Conservation (phyloP, 2,329 filamentous ascomycete genomes). For the Pseudocercospora ulei region DNA sequence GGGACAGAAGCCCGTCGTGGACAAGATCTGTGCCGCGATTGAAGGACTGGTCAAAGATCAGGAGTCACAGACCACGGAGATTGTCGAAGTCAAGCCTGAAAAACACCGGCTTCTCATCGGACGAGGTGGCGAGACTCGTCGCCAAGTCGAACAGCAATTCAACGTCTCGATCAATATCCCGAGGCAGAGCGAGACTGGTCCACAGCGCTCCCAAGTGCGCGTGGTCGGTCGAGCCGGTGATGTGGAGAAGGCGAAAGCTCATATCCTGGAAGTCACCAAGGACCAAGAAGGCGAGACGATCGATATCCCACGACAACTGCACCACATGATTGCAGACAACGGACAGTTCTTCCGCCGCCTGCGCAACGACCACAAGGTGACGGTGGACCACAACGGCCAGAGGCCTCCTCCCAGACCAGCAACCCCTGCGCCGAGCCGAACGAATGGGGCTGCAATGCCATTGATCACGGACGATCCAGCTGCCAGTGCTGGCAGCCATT, state of each 20-base stretch:
- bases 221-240: conserved; percentile 67
- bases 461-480: conserved; percentile 73
- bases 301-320: conserved; percentile 69
- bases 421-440: conserved; percentile 39
- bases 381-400: conserved; percentile 80
- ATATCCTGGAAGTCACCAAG: conserved; percentile 70
- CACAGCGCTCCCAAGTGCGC: conserved; percentile 74
- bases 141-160: conserved; percentile 76
- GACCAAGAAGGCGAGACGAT: conserved; percentile 80
- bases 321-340: conserved; percentile 77
- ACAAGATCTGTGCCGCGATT: conserved; percentile 78
- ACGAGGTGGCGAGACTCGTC: conserved; percentile 77
- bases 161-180: conserved; percentile 82
- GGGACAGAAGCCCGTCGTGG: conserved; percentile 71
- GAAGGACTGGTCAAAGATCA: conserved; percentile 71
- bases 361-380: conserved; percentile 75
- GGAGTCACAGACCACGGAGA: conserved; percentile 69
- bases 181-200: conserved; percentile 56
- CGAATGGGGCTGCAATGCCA: conserved; percentile 56
- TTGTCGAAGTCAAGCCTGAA: conserved; percentile 71
- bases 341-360: conserved; percentile 89
- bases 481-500: conserved; percentile 56
- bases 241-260: conserved; percentile 76
- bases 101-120: conserved; percentile 90
- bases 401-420: conserved; percentile 60